These are phyloP conservation scores for Microglena sp. DNA, from an alignment of 139 green algal species.

Conservation along the genomic window DNA sequence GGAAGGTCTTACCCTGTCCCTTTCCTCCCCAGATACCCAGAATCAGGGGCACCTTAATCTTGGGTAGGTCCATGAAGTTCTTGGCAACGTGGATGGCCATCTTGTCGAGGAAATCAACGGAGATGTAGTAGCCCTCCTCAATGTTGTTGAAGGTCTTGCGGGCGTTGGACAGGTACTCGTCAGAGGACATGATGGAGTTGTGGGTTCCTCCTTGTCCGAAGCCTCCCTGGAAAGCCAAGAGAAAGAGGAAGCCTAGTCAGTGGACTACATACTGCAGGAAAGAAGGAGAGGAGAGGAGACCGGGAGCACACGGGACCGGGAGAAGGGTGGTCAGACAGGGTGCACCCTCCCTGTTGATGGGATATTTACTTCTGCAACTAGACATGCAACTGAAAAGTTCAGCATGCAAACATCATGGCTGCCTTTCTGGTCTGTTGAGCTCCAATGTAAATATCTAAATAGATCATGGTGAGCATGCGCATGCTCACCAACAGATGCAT, in stretches of 20 bases:
- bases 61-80: conserved; percentile 93
- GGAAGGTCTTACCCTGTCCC: conserved; percentile 96
- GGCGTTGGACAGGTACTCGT: conserved; percentile 80
- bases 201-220: conserved; percentile 66
- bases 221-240: conserved; percentile 47
- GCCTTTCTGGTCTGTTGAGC: too few relatives aligned
- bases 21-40: conserved; percentile 98
- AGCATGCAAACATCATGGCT: too few relatives aligned
- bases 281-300: background rate
- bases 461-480: background rate
- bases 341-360: background rate
- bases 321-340: background rate
- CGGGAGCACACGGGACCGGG: background rate
- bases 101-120: conserved; percentile 95
- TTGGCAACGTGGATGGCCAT: conserved; percentile 92
- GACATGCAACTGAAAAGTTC: background rate
- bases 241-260: background rate
- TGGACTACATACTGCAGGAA: background rate
- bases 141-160: conserved; percentile 71
- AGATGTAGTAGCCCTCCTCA: conserved; percentile 97
- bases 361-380: background rate
- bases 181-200: conserved; percentile 77
- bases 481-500: background rate
- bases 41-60: conserved; percentile 92
- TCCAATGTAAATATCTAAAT: too few relatives aligned